Evolutionary conservation across 2,329 filamentous ascomycete genomes (phyloP), one percentile per base, ranked within the genome.

Genomic region (Colletotrichum plurivorum): DNA sequence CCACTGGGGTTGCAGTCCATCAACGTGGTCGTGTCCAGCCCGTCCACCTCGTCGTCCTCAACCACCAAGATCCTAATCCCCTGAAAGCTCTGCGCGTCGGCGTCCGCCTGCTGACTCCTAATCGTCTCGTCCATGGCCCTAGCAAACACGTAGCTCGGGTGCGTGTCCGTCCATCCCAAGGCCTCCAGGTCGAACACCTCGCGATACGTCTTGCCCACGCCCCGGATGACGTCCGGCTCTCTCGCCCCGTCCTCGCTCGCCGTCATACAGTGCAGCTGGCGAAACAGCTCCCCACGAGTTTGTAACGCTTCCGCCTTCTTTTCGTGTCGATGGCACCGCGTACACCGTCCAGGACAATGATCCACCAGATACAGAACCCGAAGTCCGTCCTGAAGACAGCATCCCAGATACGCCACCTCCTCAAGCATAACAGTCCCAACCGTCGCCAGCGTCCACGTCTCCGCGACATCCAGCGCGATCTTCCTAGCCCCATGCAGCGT

Each of bases 321-420:
- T 5, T 63, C 52, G 1, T 64, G 53, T 22, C 70, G 71, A 4
- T 67, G 41, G n/a, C 75, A 77, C 3, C 70, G 62, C 3, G 61
- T 67, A 43, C 76, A 77, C 2, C 76, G 71, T 25, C 75, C 75
- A 2, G 71, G 59, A 39, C 75, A 75, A 18, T 75, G 63, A 55
- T 78, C 77, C 36, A 79, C 76, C 7, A 79, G 67, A 36, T 78
- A 79, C 53, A 79, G 51, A 67, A 78, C 75, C 45, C 77, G 75
- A 15, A 79, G 62, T 0, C 67, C 72, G 18, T 72, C 71, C 18
- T 79, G 75, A 20, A 79, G 60, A 53, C 74, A 76, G 12, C 73
- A 78, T 5, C 76, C 76, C 18, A 79, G 63, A 48, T 74, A 77
- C 2, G 73, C 71, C 22, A 74, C 71, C 65, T 79, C 78, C 12